Percentiles rank a stretch among this genome's conserved stretches.
These are phyloP conservation scores for Fraxinus baroniana DNA, from an alignment of 305 asterid genomes.

Conservation along the genomic window DNA sequence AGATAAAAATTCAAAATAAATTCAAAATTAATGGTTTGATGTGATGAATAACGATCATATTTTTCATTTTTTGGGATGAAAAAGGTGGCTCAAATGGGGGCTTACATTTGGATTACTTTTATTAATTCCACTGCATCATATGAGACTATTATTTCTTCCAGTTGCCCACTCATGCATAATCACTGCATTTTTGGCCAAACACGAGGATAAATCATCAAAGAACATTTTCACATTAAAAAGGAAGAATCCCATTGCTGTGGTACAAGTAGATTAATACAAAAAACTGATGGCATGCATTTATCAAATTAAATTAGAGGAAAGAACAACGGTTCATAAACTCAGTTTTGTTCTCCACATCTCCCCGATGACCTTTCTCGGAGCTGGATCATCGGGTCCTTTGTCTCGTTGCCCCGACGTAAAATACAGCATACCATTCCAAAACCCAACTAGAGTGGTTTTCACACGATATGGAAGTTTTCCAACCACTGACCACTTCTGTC, in stretches of 20 bases:
- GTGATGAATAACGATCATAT: no score
- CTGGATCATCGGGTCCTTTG: slow-evolving; percentile 80
- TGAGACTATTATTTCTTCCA: background rate
- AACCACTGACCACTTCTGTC: slow-evolving; percentile 82
- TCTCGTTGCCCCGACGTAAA: slow-evolving; percentile 97
- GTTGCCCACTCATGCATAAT: background rate
- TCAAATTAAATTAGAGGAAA: background rate
- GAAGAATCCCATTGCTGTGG: background rate
- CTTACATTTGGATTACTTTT: background rate
- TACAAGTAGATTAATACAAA: background rate
- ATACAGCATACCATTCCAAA: slow-evolving; percentile 92
- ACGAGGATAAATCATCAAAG: background rate
- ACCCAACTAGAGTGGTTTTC: slow-evolving; percentile 88
- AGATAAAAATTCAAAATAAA: no score
- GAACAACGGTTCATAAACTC: slow-evolving; percentile 31
- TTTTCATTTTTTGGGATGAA: no score
- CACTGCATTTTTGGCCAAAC: background rate
- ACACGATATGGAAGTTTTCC: slow-evolving; percentile 93
- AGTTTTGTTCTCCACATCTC: slow-evolving; percentile 96
- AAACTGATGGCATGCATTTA: background rate
- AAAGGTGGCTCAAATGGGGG: no score
- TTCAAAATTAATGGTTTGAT: no score
- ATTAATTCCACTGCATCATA: background rate
- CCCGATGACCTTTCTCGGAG: slow-evolving; percentile 85
- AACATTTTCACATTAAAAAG: background rate